These are phyloP conservation scores for Ramaria sp. DNA, from an alignment of 768 basidiomycete genomes.

Conservation along the genomic window DNA sequence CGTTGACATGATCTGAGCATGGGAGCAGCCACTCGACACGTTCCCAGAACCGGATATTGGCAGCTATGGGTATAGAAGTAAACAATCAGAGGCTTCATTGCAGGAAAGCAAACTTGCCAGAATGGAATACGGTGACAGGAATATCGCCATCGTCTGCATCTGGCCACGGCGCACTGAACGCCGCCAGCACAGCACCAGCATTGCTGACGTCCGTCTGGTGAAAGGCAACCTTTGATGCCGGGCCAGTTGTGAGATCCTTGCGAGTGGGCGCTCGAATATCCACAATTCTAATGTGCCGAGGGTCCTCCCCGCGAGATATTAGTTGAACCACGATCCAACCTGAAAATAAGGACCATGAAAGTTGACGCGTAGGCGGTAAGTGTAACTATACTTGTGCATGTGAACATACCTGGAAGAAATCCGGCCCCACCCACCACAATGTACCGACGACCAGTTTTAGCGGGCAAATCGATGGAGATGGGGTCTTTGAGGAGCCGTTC, in stretches of 20 bases:
- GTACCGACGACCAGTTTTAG: constrained; percentile 63
- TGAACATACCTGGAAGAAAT: constrained; percentile 12
- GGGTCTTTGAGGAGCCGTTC: constrained; percentile 25
- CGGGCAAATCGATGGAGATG: constrained; percentile 34
- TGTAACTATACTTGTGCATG: neutral
- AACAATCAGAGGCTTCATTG: neutral
- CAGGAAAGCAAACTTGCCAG: neutral
- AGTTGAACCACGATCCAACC: constrained; percentile 69
- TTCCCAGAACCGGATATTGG: constrained; percentile 73
- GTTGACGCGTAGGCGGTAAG: neutral
- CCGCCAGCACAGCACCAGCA: constrained; percentile 38
- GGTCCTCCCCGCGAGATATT: constrained; percentile 60
- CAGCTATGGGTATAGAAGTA: constrained; percentile 31
- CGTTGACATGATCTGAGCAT: constrained; percentile 52
- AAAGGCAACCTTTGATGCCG: constrained; percentile 44
- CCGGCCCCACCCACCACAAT: constrained; percentile 68
- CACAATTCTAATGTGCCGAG: constrained; percentile 49
- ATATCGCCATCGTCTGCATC: constrained; percentile 19
- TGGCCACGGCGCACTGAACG: constrained; percentile 55
- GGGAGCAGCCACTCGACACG: constrained; percentile 39
- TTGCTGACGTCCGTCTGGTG: constrained; percentile 50
- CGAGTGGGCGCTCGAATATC: constrained; percentile 57
- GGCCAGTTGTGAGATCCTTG: constrained; percentile 42
- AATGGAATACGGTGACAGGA: constrained; percentile 57
- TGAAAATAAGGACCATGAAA: constrained; percentile 25